A percentile compares a stretch with the other conserved stretches of the same genome.
These are phyloP conservation scores for Aspergillus leporis DNA, from an alignment of 495 filamentous ascomycete genomes.

Conservation along the genomic window DNA sequence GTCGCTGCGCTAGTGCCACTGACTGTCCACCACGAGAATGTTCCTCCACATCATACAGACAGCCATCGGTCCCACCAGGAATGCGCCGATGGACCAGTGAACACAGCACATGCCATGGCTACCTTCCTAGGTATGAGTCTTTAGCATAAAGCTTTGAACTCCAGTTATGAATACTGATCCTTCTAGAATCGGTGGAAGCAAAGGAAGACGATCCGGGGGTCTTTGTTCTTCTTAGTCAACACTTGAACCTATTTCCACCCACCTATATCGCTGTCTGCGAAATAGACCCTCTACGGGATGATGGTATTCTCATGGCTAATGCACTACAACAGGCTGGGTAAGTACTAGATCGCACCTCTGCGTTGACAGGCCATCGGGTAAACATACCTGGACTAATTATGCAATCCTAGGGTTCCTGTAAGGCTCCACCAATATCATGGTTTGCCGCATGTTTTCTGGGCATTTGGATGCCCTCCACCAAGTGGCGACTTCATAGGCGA, in stretches of 20 bases:
- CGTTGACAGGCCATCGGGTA: no score
- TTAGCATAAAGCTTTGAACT: background rate
- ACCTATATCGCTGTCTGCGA: no score
- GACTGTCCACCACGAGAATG: background rate
- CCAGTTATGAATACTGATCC: background rate
- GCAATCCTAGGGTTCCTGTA: background rate
- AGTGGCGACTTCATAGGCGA: background rate
- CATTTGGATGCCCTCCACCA: background rate
- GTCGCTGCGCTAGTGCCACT: background rate
- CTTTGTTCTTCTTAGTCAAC: no score
- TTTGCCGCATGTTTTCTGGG: background rate
- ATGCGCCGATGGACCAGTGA: background rate
- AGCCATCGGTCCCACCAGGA: background rate
- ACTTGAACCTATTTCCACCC: no score
- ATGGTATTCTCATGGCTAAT: no score
- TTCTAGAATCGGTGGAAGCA: background rate
- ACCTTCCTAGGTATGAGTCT: background rate
- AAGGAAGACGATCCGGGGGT: no score
- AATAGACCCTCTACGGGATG: no score
- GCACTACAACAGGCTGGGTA: background rate
- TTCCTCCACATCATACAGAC: background rate
- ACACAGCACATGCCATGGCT: background rate
- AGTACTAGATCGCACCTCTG: background rate
- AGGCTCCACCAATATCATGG: background rate
- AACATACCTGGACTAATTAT: background rate